Percentiles rank a stretch among this genome's conserved stretches.
Evolutionary conservation across 2,329 filamentous ascomycete genomes (phyloP).

Genomic region (Trematosphaeria pertusa): DNA sequence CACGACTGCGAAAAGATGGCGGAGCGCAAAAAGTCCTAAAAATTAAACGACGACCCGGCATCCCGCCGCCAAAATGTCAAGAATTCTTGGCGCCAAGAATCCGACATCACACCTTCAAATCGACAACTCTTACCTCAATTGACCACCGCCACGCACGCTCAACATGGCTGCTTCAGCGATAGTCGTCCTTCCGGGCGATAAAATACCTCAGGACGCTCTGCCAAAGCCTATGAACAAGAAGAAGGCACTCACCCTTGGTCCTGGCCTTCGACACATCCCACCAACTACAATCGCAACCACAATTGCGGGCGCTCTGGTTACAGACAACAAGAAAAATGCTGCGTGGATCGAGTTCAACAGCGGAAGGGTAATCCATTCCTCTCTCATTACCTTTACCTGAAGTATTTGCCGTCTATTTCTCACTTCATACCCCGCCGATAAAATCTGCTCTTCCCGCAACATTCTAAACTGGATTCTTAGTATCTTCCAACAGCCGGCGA

Average conservation of each 20-base stretch:
- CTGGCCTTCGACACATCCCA: constrained; percentile 81
- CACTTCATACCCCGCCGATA: no score
- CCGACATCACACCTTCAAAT: constrained; percentile 1
- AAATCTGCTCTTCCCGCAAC: no score
- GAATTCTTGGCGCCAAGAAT: constrained; percentile 13
- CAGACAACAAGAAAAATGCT: constrained; percentile 75
- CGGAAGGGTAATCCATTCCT: constrained; percentile 67
- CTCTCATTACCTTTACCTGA: neutral
- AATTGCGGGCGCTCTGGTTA: constrained; percentile 70
- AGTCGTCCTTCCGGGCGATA: constrained; percentile 85
- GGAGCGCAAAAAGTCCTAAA: constrained; percentile 3
- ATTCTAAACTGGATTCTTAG: constrained; percentile 57
- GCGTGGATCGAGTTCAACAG: constrained; percentile 77
- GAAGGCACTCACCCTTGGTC: constrained; percentile 78
- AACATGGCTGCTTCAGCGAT: constrained; percentile 62
- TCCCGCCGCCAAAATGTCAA: constrained; percentile 20
- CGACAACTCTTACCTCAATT: constrained; percentile 9
- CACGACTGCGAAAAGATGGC: neutral
- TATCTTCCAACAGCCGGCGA: constrained; percentile 84
- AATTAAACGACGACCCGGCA: constrained; percentile 4
- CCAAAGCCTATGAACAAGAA: constrained; percentile 69
- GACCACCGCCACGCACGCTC: constrained; percentile 17
- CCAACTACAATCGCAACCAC: constrained; percentile 75
- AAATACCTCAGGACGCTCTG: constrained; percentile 69
- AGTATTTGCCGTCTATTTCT: no score